These are phyloP conservation scores for Penicillium antarcticum DNA, from an alignment of 495 filamentous ascomycete species.

Conservation along the genomic window DNA sequence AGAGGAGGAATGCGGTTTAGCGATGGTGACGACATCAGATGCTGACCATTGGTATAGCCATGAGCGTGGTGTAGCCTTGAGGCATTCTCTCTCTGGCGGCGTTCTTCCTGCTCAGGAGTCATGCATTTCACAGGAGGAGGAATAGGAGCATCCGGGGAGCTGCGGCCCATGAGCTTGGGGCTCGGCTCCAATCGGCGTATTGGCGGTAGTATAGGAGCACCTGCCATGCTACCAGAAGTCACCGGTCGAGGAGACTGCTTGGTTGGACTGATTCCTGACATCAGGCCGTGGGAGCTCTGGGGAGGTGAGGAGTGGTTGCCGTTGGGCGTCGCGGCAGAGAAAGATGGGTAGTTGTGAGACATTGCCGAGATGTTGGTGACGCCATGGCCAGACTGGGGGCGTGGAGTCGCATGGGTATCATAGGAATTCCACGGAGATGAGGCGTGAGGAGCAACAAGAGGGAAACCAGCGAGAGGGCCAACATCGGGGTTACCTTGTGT, in stretches of 20 bases:
- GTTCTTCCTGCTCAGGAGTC: constrained; percentile 47
- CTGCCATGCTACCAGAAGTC: constrained; percentile 43
- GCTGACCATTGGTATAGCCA: constrained; percentile 24
- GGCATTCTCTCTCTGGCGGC: constrained; percentile 40
- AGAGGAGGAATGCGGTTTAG: constrained; percentile 38
- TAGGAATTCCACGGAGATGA: constrained; percentile 34
- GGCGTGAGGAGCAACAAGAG: constrained; percentile 27
- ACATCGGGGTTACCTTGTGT: constrained; percentile 48
- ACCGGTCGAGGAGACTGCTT: constrained; percentile 61
- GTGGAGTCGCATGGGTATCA: constrained; percentile 32
- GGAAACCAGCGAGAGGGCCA: constrained; percentile 44
- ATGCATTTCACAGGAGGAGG: constrained; percentile 45
- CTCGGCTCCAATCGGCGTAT: constrained; percentile 48
- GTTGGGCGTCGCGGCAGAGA: constrained; percentile 33
- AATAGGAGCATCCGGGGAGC: constrained; percentile 45
- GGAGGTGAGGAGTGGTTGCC: constrained; percentile 41
- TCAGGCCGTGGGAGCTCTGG: constrained; percentile 52
- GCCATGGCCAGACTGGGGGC: constrained; percentile 27
- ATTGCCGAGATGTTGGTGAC: constrained; percentile 13
- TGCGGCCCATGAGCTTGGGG: constrained; percentile 48
- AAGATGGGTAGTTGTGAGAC: constrained; percentile 28
- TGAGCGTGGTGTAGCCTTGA: constrained; percentile 27
- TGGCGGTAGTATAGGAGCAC: constrained; percentile 47
- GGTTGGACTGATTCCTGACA: constrained; percentile 69
- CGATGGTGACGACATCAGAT: constrained; percentile 35